phyloP scores from a whole-genome alignment of 306 rosid genomes.

The Hippophae gyantsensis region DNA sequence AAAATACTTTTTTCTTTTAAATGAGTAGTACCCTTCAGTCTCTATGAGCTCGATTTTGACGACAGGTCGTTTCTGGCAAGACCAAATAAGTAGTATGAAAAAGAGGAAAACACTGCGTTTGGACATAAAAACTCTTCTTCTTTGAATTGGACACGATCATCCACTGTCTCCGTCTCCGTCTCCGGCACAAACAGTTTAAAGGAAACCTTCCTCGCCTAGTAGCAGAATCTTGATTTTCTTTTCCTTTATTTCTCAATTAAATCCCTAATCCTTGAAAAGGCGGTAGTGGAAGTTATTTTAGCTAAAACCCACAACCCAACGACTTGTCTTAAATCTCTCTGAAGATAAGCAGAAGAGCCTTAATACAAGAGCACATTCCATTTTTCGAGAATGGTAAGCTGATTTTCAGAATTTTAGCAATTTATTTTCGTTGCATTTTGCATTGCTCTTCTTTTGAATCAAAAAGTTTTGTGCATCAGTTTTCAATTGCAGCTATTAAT shows the following conservation, averaged over 20 bases:
- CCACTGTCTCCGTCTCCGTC: no score
- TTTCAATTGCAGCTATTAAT: conserved; percentile 91
- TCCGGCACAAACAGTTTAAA: no score
- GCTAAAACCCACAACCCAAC: neutral
- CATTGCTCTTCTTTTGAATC: neutral
- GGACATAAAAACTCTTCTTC: no score
- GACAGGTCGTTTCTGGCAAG: no score
- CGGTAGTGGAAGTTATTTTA: neutral
- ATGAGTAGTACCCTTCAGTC: no score
- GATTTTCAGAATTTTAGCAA: neutral
- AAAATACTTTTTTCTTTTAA: no score
- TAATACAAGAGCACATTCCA: conserved; percentile 1
- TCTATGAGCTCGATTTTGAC: no score
- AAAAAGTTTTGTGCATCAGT: conserved; percentile 32
- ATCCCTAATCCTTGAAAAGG: neutral
- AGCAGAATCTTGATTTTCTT: no score
- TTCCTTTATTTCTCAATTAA: neutral
- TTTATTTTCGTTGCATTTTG: neutral
- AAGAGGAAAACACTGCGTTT: no score
- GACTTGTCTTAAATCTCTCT: neutral
- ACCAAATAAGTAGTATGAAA: no score
- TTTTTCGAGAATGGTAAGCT: conserved; percentile 21
- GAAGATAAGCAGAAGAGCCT: neutral
- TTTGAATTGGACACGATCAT: no score
- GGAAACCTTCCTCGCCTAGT: no score